Percentiles rank a stretch among this genome's conserved stretches.
These are phyloP conservation scores for Boletus subparvulus DNA, from an alignment of 768 basidiomycete species.

Conservation along the genomic window DNA sequence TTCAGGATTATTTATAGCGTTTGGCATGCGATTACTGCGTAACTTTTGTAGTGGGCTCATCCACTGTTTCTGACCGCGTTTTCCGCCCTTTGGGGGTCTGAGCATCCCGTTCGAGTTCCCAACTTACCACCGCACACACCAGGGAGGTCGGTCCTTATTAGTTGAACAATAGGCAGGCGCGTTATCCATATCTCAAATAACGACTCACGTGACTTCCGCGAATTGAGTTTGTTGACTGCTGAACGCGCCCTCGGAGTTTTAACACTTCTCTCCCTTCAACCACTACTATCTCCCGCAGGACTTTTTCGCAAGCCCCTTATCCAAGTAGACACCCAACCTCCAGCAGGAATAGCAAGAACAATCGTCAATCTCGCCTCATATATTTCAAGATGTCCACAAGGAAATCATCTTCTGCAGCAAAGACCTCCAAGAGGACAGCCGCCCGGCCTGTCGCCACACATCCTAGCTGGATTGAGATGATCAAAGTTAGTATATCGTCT, in stretches of 20 bases:
- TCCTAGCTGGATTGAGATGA: slow-evolving; percentile 74
- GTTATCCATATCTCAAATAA: slow-evolving; percentile 33
- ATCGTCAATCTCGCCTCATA: slow-evolving; percentile 10
- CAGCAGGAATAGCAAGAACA: slow-evolving; percentile 19
- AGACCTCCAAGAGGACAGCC: slow-evolving; percentile 37
- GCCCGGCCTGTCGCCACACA: slow-evolving; percentile 37
- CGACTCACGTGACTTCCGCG: slow-evolving; percentile 37
- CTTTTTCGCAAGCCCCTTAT: slow-evolving; percentile 18
- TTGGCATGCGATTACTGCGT: slow-evolving; percentile 13
- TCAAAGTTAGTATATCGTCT: slow-evolving; percentile 54
- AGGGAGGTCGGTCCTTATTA: neutral
- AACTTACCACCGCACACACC: slow-evolving; percentile 1
- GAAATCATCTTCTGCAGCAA: slow-evolving; percentile 48
- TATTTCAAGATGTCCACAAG: slow-evolving; percentile 35
- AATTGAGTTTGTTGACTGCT: slow-evolving; percentile 43
- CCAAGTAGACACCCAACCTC: slow-evolving; percentile 13
- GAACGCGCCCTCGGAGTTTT: slow-evolving; percentile 42
- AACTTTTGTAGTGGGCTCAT: slow-evolving; percentile 17
- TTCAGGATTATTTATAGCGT: slow-evolving; percentile 17
- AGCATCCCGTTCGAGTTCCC: slow-evolving; percentile 12
- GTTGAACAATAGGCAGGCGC: slow-evolving; percentile 12
- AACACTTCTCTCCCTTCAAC: slow-evolving; percentile 43
- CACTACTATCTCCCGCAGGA: slow-evolving; percentile 45
- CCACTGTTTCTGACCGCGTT: slow-evolving; percentile 10
- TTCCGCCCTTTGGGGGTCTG: slow-evolving; percentile 10